Conservation (phyloP, 306 rosid species). For the Lathyrus sativus region DNA sequence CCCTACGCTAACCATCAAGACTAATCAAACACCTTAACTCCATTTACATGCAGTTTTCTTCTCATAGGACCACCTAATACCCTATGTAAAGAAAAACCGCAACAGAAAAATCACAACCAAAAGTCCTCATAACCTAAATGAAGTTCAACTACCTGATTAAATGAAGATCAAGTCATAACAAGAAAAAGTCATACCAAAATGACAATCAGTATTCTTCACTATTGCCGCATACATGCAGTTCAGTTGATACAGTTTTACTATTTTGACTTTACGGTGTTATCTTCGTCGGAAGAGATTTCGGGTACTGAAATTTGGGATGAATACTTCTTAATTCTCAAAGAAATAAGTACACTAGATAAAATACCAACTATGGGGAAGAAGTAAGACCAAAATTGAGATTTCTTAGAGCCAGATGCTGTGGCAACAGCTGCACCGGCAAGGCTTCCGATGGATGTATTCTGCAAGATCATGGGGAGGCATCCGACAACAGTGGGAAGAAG, state of each 20-base stretch:
- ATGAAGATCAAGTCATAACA: constrained; percentile 20
- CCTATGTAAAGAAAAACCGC: constrained; percentile 2
- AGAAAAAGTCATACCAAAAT: neutral
- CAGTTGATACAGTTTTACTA: neutral
- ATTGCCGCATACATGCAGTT: neutral
- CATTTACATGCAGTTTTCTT: constrained; percentile 1
- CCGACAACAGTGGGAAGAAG: constrained; percentile 82
- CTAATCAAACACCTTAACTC: neutral
- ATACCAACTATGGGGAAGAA: constrained; percentile 77
- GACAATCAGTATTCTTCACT: constrained; percentile 16
- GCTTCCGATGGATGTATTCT: constrained; percentile 91
- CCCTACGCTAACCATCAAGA: neutral
- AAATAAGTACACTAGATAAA: constrained; percentile 74
- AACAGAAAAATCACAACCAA: constrained; percentile 9
- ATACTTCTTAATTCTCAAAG: constrained; percentile 83
- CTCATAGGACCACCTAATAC: neutral
- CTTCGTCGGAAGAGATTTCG: constrained; percentile 35
- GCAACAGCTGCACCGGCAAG: constrained; percentile 93
- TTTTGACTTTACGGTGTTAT: constrained; percentile 18
- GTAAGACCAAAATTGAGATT: constrained; percentile 72
- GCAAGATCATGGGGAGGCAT: constrained; percentile 93
- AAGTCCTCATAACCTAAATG: constrained; percentile 16
- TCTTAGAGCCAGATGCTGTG: constrained; percentile 63
- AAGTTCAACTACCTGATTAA: constrained; percentile 28
- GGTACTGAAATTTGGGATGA: constrained; percentile 52